Base-by-base conservation (phyloP, 176 grass and related monocot genomes). In the Lolium rigidum region DNA sequence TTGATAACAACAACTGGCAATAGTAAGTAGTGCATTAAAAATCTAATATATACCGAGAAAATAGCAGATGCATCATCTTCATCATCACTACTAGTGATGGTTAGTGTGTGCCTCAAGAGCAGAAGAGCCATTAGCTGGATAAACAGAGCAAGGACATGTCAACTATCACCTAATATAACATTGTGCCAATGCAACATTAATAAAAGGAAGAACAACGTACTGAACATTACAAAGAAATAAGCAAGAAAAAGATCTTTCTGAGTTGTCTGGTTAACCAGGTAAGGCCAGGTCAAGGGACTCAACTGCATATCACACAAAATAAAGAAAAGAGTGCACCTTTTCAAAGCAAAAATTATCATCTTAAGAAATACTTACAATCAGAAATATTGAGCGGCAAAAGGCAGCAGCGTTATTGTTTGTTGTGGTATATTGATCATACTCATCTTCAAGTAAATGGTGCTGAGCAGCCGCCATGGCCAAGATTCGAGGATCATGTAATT, bases 71-170 rank as follows among this genome's bases (percentile, higher is more conserved):
- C 89, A 56, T 94, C 95, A 69, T 97, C 93, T 24, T 98, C 92
- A 85, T 92, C 93, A 8, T 94, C 95, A 77, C 91, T 91, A 85
- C 81, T 87, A 22, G 82, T 90, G 83, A 95, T 86, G 39, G 90
- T 87, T 70, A 98, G 75, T 48, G 93, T 94, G 73, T 98, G 93
- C 90, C 95, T 98, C 79, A 98, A 91, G 59, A 98, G 89, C 57
- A 98, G 83, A 92, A 98, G 93, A 15, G 95, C 95, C 91, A 98
- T 98, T 81, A 98, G 87, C 95, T 98, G 92, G 20, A 84, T 43
- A 81, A 26, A 73, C 16, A 91, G 41, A 83, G 10, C 26, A n/a
- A 62, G 72, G 26, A 77, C 49, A 69, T 17, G 54, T 79, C 41
- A 58, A 31, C 9, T 74, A 55, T 46, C 48, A 75, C 49, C 63